These are phyloP conservation scores for Turritis glabra DNA, from an alignment of 345 rosid species.

Conservation along the genomic window DNA sequence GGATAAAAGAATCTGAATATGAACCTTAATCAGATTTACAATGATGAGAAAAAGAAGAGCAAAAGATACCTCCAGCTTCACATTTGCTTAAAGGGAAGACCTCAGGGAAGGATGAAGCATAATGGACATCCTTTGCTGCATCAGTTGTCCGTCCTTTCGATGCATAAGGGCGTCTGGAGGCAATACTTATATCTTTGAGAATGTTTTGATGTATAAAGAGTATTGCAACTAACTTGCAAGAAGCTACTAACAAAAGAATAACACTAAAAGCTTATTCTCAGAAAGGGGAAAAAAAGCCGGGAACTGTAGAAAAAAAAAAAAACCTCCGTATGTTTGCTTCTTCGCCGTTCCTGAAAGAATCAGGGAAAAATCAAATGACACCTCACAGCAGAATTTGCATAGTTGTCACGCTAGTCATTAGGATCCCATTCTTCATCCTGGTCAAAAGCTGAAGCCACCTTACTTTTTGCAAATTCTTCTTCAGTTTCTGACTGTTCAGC, in stretches of 20 bases:
- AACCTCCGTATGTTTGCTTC: conserved; percentile 39
- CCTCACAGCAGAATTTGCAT: conserved; percentile 18
- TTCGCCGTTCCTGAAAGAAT: conserved; percentile 38
- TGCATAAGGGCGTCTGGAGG: conserved; percentile 26
- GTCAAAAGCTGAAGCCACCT: conserved; percentile 51
- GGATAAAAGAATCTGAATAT: conserved; percentile 36
- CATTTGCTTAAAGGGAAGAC: conserved; percentile 29
- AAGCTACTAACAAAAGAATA: conserved; percentile 50
- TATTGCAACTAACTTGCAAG: conserved; percentile 32
- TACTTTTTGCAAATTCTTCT: conserved; percentile 46
- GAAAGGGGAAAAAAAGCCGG: conserved; percentile 33
- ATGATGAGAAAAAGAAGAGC: conserved; percentile 28
- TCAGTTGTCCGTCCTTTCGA: conserved; percentile 6
- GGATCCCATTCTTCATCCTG: conserved; percentile 98
- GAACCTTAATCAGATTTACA: conserved; percentile 37
- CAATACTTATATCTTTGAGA: conserved; percentile 34
- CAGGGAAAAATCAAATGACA: conserved; percentile 32
- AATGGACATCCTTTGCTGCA: conserved; percentile 7
- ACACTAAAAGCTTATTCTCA: conserved; percentile 46
- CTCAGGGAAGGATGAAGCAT: conserved; percentile 27
- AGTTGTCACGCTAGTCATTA: conserved; percentile 57
- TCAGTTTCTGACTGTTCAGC: conserved; percentile 61
- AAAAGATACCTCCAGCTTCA: conserved; percentile 38
- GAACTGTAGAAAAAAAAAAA: conserved; percentile 31
- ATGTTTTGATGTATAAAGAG: conserved; percentile 34